These are phyloP conservation scores for Styphnolobium japonicum DNA, from an alignment of 306 rosid species.

Conservation along the genomic window DNA sequence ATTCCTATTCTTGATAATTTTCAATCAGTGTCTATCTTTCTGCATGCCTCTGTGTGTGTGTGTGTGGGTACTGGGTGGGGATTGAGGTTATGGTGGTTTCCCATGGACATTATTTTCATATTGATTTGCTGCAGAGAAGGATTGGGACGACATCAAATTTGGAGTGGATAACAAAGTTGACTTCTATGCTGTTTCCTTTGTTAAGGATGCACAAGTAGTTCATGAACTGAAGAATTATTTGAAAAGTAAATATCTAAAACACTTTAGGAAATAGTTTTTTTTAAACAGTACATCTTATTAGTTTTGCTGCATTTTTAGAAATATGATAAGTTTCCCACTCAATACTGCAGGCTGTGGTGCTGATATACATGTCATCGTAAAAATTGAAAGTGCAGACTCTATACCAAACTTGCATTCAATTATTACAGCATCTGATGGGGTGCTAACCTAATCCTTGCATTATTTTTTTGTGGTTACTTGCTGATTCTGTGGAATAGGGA, in stretches of 20 bases:
- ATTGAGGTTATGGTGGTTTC: background rate
- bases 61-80: background rate
- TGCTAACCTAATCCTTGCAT: constrained; percentile 25
- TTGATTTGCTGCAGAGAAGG: constrained; percentile 78
- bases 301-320: background rate
- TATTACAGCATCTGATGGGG: constrained; percentile 56
- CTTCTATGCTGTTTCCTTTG: constrained; percentile 97
- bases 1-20: background rate
- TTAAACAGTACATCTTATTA: background rate
- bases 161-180: constrained; percentile 96
- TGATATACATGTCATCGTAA: constrained; percentile 92
- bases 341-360: constrained; percentile 65
- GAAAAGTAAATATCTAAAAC: constrained; percentile 47
- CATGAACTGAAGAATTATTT: constrained; percentile 90
- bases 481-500: background rate
- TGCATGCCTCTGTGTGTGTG: background rate
- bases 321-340: constrained; percentile 16
- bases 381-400: constrained; percentile 97
- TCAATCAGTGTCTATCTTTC: background rate
- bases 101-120: constrained; percentile 13
- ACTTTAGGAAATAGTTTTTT: background rate
- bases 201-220: constrained; percentile 93
- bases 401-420: constrained; percentile 95
- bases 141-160: constrained; percentile 98
- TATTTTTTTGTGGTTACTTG: background rate